These are phyloP conservation scores for Mycena vitilis DNA, from an alignment of 768 basidiomycete genomes.

Conservation along the genomic window DNA sequence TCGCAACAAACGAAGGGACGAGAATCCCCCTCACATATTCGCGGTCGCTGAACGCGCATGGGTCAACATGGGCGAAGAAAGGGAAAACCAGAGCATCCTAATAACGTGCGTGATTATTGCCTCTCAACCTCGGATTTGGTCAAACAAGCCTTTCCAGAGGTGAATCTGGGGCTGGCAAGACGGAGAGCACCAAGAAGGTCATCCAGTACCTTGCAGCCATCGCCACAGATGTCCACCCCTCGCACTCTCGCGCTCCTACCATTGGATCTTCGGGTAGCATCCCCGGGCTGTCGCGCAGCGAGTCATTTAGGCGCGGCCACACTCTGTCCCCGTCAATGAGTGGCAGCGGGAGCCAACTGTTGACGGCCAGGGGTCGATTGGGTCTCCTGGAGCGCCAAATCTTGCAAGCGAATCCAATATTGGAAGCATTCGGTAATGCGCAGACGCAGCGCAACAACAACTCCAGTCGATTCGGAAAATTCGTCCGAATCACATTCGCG, in stretches of 20 bases:
- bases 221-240: slow-evolving; percentile 81
- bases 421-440: slow-evolving; percentile 98
- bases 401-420: slow-evolving; percentile 95
- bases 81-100: slow-evolving; percentile 97
- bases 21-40: slow-evolving; percentile 96
- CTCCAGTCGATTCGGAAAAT: slow-evolving; percentile 98
- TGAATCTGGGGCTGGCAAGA: slow-evolving; percentile 99
- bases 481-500: slow-evolving; percentile 94
- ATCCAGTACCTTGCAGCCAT: slow-evolving; percentile 99
- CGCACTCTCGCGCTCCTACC: slow-evolving; percentile 77
- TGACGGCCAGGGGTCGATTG: slow-evolving; percentile 75
- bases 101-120: slow-evolving; percentile 82
- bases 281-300: slow-evolving; percentile 77
- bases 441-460: slow-evolving; percentile 99
- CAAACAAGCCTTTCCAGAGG: slow-evolving; percentile 65
- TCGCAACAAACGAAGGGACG: slow-evolving; percentile 86
- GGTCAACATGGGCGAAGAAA: slow-evolving; percentile 98
- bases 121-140: slow-evolving; percentile 23
- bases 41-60: slow-evolving; percentile 98
- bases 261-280: slow-evolving; percentile 66
- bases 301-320: slow-evolving; percentile 70
- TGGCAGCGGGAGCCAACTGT: slow-evolving; percentile 54
- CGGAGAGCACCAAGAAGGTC: slow-evolving; percentile 98
- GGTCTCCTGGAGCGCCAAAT: slow-evolving; percentile 96
- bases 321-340: slow-evolving; percentile 53